phyloP scores from a whole-genome alignment of 768 basidiomycete genomes.

The Suillus alpinus region DNA sequence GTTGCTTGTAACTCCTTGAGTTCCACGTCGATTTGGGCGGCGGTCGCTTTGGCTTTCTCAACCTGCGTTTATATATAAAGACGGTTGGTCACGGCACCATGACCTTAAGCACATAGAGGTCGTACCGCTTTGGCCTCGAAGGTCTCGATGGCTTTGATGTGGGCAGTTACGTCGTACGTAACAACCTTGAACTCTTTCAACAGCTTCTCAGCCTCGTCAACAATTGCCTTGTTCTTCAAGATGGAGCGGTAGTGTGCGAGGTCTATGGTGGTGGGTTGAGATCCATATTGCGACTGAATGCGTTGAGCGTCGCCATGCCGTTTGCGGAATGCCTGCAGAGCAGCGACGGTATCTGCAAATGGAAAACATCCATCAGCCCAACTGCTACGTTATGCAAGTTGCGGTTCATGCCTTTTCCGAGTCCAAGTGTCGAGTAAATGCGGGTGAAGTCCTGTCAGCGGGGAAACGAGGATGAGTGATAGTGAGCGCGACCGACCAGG shows the following conservation, averaged over 20 bases:
- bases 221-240: conserved; percentile 88
- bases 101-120: conserved; percentile 21
- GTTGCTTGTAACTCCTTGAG: conserved; percentile 89
- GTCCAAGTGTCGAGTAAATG: conserved; percentile 76
- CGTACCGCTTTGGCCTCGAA: conserved; percentile 95
- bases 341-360: conserved; percentile 76
- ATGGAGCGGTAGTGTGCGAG: conserved; percentile 87
- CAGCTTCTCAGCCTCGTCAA: conserved; percentile 90
- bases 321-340: conserved; percentile 95
- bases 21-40: conserved; percentile 86
- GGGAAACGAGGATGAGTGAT: conserved; percentile 10
- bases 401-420: conserved; percentile 71
- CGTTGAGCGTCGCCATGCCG: conserved; percentile 88
- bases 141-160: conserved; percentile 93
- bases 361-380: background rate
- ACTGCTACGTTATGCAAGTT: conserved; percentile 1
- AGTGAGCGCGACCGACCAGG: background rate
- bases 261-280: conserved; percentile 82
- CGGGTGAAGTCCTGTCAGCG: conserved; percentile 72
- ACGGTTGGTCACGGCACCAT: background rate
- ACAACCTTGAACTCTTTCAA: conserved; percentile 90
- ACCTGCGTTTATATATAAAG: conserved; percentile 50
- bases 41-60: conserved; percentile 84
- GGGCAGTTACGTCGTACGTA: conserved; percentile 85
- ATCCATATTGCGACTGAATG: conserved; percentile 56